A percentile compares a stretch with the other conserved stretches of the same genome.
Evolutionary conservation across 163 green algal genomes (phyloP).

Genomic region (Chlamydomonas reinhardtii): DNA sequence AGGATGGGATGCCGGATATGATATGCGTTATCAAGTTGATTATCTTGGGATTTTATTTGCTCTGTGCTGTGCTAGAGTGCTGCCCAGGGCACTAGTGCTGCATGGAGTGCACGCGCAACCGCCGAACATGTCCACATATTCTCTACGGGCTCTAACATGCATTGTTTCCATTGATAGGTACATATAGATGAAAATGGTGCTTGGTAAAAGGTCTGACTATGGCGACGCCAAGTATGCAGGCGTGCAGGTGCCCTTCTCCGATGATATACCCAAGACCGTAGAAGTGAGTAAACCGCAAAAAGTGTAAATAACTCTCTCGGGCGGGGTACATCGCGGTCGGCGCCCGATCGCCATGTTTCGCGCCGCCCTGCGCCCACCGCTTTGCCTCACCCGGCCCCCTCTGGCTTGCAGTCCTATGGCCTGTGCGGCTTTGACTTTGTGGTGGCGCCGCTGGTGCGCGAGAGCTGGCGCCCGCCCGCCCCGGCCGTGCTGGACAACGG

Average conservation of each 20-base stretch:
- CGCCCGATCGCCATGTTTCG: neutral
- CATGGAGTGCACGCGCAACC: no score
- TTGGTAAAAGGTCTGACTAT: slow-evolving; percentile 89
- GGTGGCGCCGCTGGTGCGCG: slow-evolving; percentile 81
- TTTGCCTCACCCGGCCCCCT: neutral
- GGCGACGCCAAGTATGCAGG: slow-evolving; percentile 91
- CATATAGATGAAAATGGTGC: slow-evolving; percentile 82
- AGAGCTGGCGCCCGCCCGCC: slow-evolving; percentile 61
- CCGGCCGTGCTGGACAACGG: slow-evolving; percentile 42
- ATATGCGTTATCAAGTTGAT: no score
- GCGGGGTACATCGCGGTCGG: no score
- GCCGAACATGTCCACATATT: no score
- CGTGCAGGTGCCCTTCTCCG: slow-evolving; percentile 72
- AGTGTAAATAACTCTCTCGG: neutral
- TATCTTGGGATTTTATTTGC: no score
- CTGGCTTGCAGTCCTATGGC: neutral
- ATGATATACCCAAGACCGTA: slow-evolving; percentile 74
- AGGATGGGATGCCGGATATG: no score
- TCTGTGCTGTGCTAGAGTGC: no score
- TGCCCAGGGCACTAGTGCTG: no score
- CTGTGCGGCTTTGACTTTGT: slow-evolving; percentile 95
- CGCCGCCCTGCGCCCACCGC: neutral
- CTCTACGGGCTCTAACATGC: no score
- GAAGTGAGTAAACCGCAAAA: slow-evolving; percentile 57
- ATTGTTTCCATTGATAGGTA: no score